Base-by-base conservation (phyloP, 805 yeast genomes). In the Pichia ethanolica region DNA sequence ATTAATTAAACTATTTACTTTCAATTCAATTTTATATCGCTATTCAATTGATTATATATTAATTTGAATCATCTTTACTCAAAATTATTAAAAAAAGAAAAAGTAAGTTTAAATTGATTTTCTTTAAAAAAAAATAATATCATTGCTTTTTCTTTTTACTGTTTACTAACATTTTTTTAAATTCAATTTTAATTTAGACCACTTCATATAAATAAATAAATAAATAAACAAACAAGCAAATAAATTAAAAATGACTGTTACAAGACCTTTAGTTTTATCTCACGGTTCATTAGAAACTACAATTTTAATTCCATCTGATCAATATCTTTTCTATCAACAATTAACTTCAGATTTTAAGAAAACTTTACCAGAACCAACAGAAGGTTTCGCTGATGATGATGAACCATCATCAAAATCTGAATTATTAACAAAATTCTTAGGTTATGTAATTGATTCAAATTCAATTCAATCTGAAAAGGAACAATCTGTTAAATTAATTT, bases 241-340 rank as follows among this genome's bases (percentile, higher is more conserved):
- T n/a, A 27, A 33, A 36, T 25, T 35, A 7, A 35, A 26, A 36
- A 59, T 61, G 60, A 45, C 66, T 43, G 65, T 64, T 28, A 65
- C 61, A 49, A 81, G 98, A 72, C 96, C 98, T 35, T 76, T 93
- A 64, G 82, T 82, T 48, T 75, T 93, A 59, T 71, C 82, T 51
- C 95, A 89, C 63, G 97, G 97, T 51, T 71, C 86, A 20, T 79
- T 91, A 50, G 98, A 91, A 72, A 89, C 89, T 67, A 84, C 91
- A 25, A 72, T 91, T 47, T 75, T 90, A 61, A 89, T 93, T 49
- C 96, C 98, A 45, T 82, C 93, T 38, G 78, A 81, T 49, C 75
- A 83, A 48, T 85, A 86, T 63, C 79, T 89, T 60, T 79, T 82
- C 60, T 87, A 87, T 64, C 83, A 91, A 52, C 96, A 90, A 70